Evolutionary conservation across 441 rosid genomes (phyloP), one percentile per base, ranked within the genome.

Genomic region (Adansonia grandidieri): DNA sequence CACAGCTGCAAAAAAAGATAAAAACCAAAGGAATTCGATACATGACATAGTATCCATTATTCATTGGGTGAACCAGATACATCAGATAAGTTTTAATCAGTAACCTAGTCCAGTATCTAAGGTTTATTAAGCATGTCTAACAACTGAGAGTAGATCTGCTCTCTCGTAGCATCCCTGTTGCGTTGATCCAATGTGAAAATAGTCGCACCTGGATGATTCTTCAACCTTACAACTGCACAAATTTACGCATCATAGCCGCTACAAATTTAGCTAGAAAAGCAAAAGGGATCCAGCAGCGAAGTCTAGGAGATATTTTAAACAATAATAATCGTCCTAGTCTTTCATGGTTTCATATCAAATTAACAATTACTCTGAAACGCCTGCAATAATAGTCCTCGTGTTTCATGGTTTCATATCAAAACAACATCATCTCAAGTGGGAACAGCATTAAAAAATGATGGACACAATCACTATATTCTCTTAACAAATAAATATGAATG

Each of bases 191-290:
- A 74, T 1, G 87, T 86, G 82, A 89, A 84, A 48, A 91, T 70
- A 45, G 78, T 80, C 28, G 92, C 94, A 62, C 89, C 90, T 0
- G 89, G 92, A 74, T 90, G 89, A 58, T 87, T 86, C 86, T 82
- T 93, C 80, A 93, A 44, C 83, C 90, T 89, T 2, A 88, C 87
- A 73, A 90, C 95, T 93, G 89, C 83, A 79, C 15, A 77, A 74
- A 42, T 73, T 45, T 50, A 71, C 8, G 78, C 19, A 74, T 7
- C 57, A 32, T 54, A 20, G 19, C 60, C 69, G 22, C 32, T 2
- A 17, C n/a, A 53, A 64, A 67, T 42, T 53, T 51, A 15, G 50
- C 24, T 40, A 65, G 17, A 44, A 69, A 1, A 19, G 19, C n/a
- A 68, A 28, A 14, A 8, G 2, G 19, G 19, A 47, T 73, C 11